phyloP scores from a whole-genome alignment of 1,284 basidiomycete genomes.

The Polyporus tsugae region DNA sequence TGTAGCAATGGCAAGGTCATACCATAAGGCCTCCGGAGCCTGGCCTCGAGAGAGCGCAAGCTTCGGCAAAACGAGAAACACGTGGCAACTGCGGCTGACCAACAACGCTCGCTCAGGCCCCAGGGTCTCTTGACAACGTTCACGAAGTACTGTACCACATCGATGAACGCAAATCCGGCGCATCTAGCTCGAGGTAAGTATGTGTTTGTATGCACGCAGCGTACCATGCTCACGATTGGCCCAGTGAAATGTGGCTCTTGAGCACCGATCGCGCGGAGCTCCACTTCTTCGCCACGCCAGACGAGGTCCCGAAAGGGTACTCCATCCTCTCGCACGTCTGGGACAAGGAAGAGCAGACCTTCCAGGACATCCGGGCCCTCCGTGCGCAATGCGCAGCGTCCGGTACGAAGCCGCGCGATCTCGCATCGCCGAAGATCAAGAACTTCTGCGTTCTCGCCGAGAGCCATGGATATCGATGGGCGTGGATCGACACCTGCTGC shows the following conservation, averaged over 20 bases:
- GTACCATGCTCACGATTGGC: not conserved
- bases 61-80: not conserved
- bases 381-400: not conserved
- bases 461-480: not conserved
- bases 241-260: conserved; percentile 9
- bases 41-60: no score
- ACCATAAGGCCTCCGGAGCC: no score
- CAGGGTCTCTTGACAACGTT: not conserved
- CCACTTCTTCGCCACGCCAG: conserved; percentile 6
- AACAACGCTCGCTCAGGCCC: not conserved
- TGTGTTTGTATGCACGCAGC: not conserved
- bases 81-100: not conserved
- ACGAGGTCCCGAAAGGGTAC: conserved; percentile 7
- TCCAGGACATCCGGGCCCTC: conserved; percentile 6
- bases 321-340: conserved; percentile 17
- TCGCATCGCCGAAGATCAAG: not conserved
- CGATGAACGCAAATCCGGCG: not conserved
- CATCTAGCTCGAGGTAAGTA: not conserved
- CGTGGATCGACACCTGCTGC: conserved; percentile 3
- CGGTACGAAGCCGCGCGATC: not conserved
- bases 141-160: not conserved
- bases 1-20: not conserved
- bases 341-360: conserved; percentile 10
- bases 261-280: conserved; percentile 8
- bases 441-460: not conserved